Evolutionary conservation across 495 filamentous ascomycete genomes (phyloP), one percentile per base, ranked within the genome.

Genomic region (Sphaerosporella brunnea): DNA sequence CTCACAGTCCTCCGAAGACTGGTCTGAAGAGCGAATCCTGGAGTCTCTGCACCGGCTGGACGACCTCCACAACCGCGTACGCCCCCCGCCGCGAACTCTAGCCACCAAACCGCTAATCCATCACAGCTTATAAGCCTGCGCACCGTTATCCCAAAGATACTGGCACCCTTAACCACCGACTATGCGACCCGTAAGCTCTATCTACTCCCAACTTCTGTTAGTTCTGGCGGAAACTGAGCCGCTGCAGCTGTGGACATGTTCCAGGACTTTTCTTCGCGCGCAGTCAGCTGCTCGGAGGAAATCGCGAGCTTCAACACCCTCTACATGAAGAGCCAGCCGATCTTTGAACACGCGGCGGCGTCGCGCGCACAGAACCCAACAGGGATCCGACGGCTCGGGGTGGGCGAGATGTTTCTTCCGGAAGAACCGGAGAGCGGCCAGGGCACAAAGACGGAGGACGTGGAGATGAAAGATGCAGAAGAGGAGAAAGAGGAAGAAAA

Each of bases 41-140:
- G 55, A 58, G 36, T 43, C 54, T 45, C 53, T 58, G 36, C 57
- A 52, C 26, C 50, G 47, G 19, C 54, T 58, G 11, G 55, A 58
- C 38, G 55, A 58, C 41, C 55, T 58, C 3, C 55, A 58, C 51
- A 53, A 41, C 34, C 57, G 56, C 21, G 55, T 52, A 43, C 40
- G 7, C 2, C n/a, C 23, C 21, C 13, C 18, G 10, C 21, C 40
- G 26, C 19, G 7, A 43, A 25, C 40, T 18, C 3, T 23, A 11
- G 21, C 9, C 26, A 10, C 7, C 24, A 11, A 18, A 37, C 9
- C 35, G 35, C 35, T 37, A 18, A 8, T 18, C 25, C 26, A 21
- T 28, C 15, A 11, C 44, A 43, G 56, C 15, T 59, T 24, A 58
- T 59, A 42, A 50, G 52, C 15, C 54, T 59, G 15, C 56, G 56